Evolutionary conservation across 139 green algal species (phyloP), one percentile per base, ranked within the genome.

Genomic region (Coelastrella sp.): DNA sequence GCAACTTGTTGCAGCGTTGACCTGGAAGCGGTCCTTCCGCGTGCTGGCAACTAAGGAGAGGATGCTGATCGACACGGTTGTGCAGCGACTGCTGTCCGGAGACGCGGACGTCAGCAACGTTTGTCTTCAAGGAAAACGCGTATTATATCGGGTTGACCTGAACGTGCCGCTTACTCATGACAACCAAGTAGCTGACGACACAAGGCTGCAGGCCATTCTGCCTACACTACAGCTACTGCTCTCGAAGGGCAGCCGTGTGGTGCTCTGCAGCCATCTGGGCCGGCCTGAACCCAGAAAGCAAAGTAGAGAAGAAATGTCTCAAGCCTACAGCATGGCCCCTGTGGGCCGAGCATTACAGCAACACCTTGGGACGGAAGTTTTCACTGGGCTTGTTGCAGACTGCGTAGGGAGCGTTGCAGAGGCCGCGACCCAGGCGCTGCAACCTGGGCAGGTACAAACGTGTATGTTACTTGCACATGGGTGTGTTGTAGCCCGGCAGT

Each of bases 221-320:
- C 61, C 81, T 14, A 87, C 81, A 0, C 32, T 87, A 13, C 81
- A 87, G 81, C 81, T 87, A 64, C 81, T 87, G 61, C 81, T 78
- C 5, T 10, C 32, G 2, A 87, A 77, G 23, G 81, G 81, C 56
- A 64, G 54, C 4, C 47, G 81, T 5, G 64, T 87, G 7, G 81
- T 61, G 23, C 14, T 87, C 2, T 87, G 81, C 81, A 87, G 81
- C 81, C 81, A 87, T 32, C n/a, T 64, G 32, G 81, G 81, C 6
- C 22, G 81, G 13, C 81, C 81, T 65, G 81, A 87, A 77, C 64
- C 23, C 4, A 23, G 23, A 14, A 66, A n/a, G 54, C 54, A 83
- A 64, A 47, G 23, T 11, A 19, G 7, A 3, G 23, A 60, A 7
- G 61, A 87, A 23, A 74, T 64, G 81, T 16, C 16, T 16, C 5